Base-by-base conservation (phyloP, 768 basidiomycete genomes). In the Epithele typhae region DNA sequence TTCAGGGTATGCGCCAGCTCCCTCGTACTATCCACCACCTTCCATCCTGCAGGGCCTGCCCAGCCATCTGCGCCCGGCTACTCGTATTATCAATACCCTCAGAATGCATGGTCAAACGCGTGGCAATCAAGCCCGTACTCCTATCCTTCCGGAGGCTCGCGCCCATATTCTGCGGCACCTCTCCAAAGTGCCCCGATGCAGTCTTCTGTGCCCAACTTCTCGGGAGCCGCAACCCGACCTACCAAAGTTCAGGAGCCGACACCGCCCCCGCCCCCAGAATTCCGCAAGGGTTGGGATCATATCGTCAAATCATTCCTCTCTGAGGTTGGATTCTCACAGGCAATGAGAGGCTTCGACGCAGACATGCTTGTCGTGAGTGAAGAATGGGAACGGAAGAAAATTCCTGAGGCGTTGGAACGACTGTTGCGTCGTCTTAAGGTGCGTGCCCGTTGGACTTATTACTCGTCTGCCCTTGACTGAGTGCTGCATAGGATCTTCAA, bases 351-450 rank as follows among this genome's bases (percentile, higher is more conserved):
- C 0, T 78, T 90, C 38, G 79, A 85, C 53, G 64, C 71, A n/a
- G 87, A 90, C 56, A 75, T 88, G 67, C 59, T 88, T 4, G 73
- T 86, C n/a, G 62, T 88, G 66, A 88, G 79, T 50, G 59, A 72
- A 0, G 76, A 78, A 1, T 85, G 80, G 75, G 87, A 88, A 62
- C 68, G 69, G 30, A 67, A 70, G 47, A 70, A 65, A n/a, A 68
- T 87, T 6, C 77, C 79, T 9, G 65, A 58, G 0, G 84, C 84
- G 3, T 62, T 89, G 25, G 64, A 66, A 3, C 72, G 75, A 22
- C 62, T 88, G 22, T 63, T 74, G 27, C 66, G 70, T 32, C 71
- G 73, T 48, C 66, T 86, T 7, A 7, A 30, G 14, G 27, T 30
- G 27, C 7, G 27, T 30, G 7, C 14, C 7, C 27, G 27, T 30